Percentiles rank a stretch among this genome's conserved stretches.
phyloP scores from a whole-genome alignment of 495 filamentous ascomycete genomes.

The Aspergillus sclerotiicarbonarius region DNA sequence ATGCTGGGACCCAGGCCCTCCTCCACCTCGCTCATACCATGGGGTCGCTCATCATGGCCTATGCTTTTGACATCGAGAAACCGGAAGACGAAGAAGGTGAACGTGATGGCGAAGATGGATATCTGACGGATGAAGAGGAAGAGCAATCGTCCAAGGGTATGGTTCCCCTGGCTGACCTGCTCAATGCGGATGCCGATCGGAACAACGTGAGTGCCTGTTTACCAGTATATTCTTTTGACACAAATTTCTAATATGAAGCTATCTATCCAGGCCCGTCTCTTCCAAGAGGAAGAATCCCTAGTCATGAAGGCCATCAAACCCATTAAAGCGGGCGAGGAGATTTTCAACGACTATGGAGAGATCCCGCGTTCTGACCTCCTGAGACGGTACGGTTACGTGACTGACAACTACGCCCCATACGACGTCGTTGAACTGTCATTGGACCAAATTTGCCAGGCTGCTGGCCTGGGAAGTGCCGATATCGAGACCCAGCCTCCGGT shows the following conservation, averaged over 20 bases:
- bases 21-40: slow-evolving; percentile 68
- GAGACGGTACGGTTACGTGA: slow-evolving; percentile 86
- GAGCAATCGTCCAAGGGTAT: slow-evolving; percentile 70
- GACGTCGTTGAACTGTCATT: slow-evolving; percentile 81
- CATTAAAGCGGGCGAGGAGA: slow-evolving; percentile 70
- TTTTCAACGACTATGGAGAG: slow-evolving; percentile 89
- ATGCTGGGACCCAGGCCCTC: slow-evolving; percentile 50
- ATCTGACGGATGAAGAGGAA: slow-evolving; percentile 69
- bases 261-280: slow-evolving; percentile 56
- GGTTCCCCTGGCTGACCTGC: slow-evolving; percentile 88
- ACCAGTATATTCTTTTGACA: neutral
- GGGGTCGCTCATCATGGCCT: slow-evolving; percentile 89
- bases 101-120: slow-evolving; percentile 56
- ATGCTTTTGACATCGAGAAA: slow-evolving; percentile 82
- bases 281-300: slow-evolving; percentile 62
- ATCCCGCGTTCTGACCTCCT: slow-evolving; percentile 80
- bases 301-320: slow-evolving; percentile 65
- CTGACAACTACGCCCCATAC: slow-evolving; percentile 66
- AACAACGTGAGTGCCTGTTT: slow-evolving; percentile 59
- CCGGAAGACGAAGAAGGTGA: slow-evolving; percentile 53
- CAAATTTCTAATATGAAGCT: slow-evolving; percentile 13
- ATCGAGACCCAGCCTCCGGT: slow-evolving; percentile 45
- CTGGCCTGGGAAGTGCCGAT: slow-evolving; percentile 39
- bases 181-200: slow-evolving; percentile 85
- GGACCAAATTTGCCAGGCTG: slow-evolving; percentile 50